Conservation (phyloP, 2,329 filamentous ascomycete species). For the Diaporthe velutina region DNA sequence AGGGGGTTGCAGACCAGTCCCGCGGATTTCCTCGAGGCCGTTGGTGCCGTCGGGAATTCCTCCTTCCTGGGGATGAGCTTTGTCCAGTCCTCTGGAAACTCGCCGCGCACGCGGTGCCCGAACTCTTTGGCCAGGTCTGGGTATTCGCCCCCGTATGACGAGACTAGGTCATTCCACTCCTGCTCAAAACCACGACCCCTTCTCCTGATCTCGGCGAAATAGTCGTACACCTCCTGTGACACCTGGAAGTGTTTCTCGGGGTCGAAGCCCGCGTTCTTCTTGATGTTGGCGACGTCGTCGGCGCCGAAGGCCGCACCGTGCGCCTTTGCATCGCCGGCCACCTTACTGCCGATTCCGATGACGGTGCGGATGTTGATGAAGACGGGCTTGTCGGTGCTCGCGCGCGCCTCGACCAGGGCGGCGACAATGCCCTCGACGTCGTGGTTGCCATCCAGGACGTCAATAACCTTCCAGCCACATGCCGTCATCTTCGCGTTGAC, state of each 20-base stretch:
- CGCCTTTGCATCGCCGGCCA: slow-evolving; percentile 62
- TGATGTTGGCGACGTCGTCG: slow-evolving; percentile 66
- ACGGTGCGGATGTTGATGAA: slow-evolving; percentile 70
- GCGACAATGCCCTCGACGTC: slow-evolving; percentile 60
- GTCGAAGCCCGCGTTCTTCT: slow-evolving; percentile 63
- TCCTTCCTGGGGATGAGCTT: slow-evolving; percentile 59
- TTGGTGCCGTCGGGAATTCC: slow-evolving; percentile 62
- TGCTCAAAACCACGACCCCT: slow-evolving; percentile 60
- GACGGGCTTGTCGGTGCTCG: slow-evolving; percentile 58
- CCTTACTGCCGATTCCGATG: slow-evolving; percentile 65
- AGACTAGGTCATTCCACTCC: slow-evolving; percentile 59
- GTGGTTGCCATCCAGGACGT: slow-evolving; percentile 62
- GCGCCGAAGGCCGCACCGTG: slow-evolving; percentile 70
- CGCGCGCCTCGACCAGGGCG: slow-evolving; percentile 58
- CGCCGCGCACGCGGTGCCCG: slow-evolving; percentile 59
- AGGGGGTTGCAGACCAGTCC: slow-evolving; percentile 63
- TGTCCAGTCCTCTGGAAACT: slow-evolving; percentile 62
- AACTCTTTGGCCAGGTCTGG: slow-evolving; percentile 56
- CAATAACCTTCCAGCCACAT: slow-evolving; percentile 65
- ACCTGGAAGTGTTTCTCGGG: slow-evolving; percentile 61
- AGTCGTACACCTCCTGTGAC: slow-evolving; percentile 59
- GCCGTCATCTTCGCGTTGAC: slow-evolving; percentile 68
- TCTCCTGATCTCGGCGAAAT: slow-evolving; percentile 62
- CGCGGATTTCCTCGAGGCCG: slow-evolving; percentile 61
- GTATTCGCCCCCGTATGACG: slow-evolving; percentile 39